Conservation (phyloP, 352 stramenopile genomes). For the Pythium apleroticum region DNA sequence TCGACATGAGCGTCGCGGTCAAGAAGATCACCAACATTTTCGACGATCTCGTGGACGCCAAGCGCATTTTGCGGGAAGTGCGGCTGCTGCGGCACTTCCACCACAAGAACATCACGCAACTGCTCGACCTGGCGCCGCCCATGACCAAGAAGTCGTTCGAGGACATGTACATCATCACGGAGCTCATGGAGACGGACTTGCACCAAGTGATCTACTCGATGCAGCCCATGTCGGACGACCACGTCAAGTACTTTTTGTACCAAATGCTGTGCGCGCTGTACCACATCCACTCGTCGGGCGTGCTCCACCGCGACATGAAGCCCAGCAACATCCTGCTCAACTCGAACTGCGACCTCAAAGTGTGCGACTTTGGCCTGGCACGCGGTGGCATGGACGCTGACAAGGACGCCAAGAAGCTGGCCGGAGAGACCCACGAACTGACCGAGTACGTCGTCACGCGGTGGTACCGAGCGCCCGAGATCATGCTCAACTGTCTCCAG, state of each 20-base stretch:
- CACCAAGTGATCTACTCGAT: slow-evolving; percentile 89
- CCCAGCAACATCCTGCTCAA: slow-evolving; percentile 96
- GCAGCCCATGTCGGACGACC: slow-evolving; percentile 79
- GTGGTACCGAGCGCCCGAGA: slow-evolving; percentile 65
- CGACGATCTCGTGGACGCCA: slow-evolving; percentile 98
- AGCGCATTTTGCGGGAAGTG: slow-evolving; percentile 98
- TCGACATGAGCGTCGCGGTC: slow-evolving; percentile 65
- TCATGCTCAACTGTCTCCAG: slow-evolving; percentile 82
- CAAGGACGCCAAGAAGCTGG: slow-evolving; percentile 68
- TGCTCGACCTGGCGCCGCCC: slow-evolving; percentile 72
- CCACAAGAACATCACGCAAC: slow-evolving; percentile 86
- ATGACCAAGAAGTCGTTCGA: slow-evolving; percentile 85
- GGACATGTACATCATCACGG: slow-evolving; percentile 89
- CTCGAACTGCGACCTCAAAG: slow-evolving; percentile 86
- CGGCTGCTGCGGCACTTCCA: slow-evolving; percentile 89
- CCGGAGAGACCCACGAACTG: slow-evolving; percentile 61
- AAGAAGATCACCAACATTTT: slow-evolving; percentile 95
- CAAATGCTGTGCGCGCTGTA: slow-evolving; percentile 91
- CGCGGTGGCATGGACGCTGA: slow-evolving; percentile 88
- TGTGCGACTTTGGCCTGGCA: slow-evolving; percentile 89
- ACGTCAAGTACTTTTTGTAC: slow-evolving; percentile 90
- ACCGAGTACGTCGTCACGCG: slow-evolving; percentile 86
- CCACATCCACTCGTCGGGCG: slow-evolving; percentile 91
- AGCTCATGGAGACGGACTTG: slow-evolving; percentile 90
- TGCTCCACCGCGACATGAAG: slow-evolving; percentile 97